Conservation (phyloP, 768 basidiomycete genomes). For the Mycena amicta region DNA sequence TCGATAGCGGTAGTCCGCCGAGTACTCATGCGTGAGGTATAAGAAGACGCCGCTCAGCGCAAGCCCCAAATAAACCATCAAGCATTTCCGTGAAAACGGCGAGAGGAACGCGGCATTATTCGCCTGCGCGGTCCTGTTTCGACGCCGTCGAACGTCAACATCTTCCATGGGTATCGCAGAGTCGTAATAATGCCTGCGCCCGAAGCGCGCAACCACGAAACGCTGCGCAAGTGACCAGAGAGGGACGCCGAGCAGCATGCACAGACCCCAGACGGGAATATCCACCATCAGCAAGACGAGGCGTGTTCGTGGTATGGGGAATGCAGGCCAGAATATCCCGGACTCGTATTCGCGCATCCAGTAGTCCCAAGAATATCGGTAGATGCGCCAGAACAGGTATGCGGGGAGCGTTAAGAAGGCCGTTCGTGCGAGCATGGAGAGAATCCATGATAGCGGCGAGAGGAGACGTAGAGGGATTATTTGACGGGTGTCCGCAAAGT, state of each 20-base stretch:
- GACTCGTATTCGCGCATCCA: neutral
- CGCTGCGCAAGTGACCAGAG: neutral
- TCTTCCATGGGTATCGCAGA: neutral
- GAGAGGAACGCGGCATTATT: neutral
- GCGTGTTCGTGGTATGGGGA: slow-evolving; percentile 11
- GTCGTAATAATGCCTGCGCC: neutral
- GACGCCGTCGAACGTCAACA: no score
- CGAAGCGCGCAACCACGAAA: no score
- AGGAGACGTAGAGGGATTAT: neutral
- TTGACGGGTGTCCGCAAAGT: slow-evolving; percentile 3
- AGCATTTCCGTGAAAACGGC: neutral
- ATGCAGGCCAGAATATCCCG: slow-evolving; percentile 12
- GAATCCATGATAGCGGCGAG: neutral
- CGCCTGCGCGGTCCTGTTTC: neutral
- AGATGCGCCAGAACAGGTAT: slow-evolving; percentile 8
- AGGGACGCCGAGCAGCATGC: neutral
- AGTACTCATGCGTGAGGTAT: slow-evolving; percentile 26
- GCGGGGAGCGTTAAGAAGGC: slow-evolving; percentile 12
- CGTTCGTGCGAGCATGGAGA: slow-evolving; percentile 6
- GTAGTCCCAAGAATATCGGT: slow-evolving; percentile 3
- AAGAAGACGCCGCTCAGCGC: slow-evolving; percentile 16
- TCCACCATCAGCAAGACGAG: slow-evolving; percentile 12
- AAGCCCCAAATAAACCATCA: slow-evolving; percentile 6
- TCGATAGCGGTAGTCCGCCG: slow-evolving; percentile 28
- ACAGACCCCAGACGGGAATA: neutral